Evolutionary conservation across 164 flowering plant genomes (phyloP).

Genomic region (Magnolia officinalis): DNA sequence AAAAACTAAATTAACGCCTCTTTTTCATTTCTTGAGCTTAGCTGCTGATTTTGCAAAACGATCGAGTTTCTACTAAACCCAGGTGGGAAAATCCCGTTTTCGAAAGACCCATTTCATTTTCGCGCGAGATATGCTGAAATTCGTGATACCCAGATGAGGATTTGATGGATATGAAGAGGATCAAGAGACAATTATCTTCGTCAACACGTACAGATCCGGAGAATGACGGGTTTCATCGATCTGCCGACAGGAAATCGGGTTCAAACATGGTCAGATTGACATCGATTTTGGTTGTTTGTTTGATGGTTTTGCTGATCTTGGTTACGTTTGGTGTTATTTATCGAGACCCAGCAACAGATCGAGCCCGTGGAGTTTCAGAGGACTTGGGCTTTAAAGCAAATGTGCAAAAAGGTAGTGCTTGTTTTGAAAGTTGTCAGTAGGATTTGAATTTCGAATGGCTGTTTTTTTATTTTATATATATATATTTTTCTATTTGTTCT

Average conservation of each 20-base stretch:
- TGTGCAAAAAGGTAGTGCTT: neutral
- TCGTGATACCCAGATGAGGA: too few relatives aligned
- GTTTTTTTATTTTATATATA: too few relatives aligned
- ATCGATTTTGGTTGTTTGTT: constrained; percentile 35
- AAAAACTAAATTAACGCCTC: too few relatives aligned
- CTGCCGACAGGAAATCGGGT: constrained; percentile 34
- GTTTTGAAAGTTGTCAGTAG: neutral
- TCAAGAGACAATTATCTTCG: constrained; percentile 17
- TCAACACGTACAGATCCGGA: constrained; percentile 25
- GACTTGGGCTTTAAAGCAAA: constrained; percentile 14
- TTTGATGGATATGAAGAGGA: constrained; percentile 36
- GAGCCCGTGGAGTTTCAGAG: constrained; percentile 28
- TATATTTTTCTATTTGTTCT: too few relatives aligned
- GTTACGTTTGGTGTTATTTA: constrained; percentile 39
- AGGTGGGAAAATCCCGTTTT: too few relatives aligned
- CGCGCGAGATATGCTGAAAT: too few relatives aligned
- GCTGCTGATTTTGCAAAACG: too few relatives aligned
- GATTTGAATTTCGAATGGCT: too few relatives aligned
- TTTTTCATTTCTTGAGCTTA: too few relatives aligned
- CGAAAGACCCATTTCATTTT: too few relatives aligned
- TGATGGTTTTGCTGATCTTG: constrained; percentile 47
- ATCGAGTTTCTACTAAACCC: too few relatives aligned
- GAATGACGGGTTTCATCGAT: constrained; percentile 12
- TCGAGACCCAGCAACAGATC: constrained; percentile 35
- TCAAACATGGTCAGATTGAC: constrained; percentile 27